Conservation (phyloP, 805 yeast genomes). For the Schwanniomyces yamadae region DNA sequence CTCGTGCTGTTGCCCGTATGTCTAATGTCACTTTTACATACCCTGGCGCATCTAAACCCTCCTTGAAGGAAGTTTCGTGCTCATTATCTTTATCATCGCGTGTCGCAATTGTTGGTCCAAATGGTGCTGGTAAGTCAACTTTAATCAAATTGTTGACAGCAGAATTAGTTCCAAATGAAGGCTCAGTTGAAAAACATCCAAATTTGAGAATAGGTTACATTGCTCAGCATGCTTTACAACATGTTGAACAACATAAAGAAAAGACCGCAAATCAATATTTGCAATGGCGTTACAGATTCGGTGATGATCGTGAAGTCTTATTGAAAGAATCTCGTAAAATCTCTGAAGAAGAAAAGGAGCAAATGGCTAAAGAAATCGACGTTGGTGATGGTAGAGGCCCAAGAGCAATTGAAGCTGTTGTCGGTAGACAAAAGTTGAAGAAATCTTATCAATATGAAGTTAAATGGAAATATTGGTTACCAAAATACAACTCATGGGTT, state of each 20-base stretch:
- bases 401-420: slow-evolving; percentile 87
- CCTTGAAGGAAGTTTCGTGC: slow-evolving; percentile 75
- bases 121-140: slow-evolving; percentile 99
- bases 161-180: slow-evolving; percentile 81
- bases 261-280: slow-evolving; percentile 96
- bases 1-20: slow-evolving; percentile 91
- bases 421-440: slow-evolving; percentile 95
- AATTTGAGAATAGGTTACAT: slow-evolving; percentile 97
- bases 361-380: slow-evolving; percentile 76
- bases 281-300: slow-evolving; percentile 97
- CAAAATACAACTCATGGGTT: slow-evolving; percentile 92
- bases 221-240: slow-evolving; percentile 98
- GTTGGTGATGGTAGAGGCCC: slow-evolving; percentile 85
- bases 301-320: slow-evolving; percentile 96
- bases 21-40: slow-evolving; percentile 81
- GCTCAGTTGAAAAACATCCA: slow-evolving; percentile 96
- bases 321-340: slow-evolving; percentile 90
- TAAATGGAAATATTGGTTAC: slow-evolving; percentile 84
- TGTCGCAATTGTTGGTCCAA: slow-evolving; percentile 95
- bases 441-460: slow-evolving; percentile 95
- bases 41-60: slow-evolving; percentile 87
- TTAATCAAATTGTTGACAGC: slow-evolving; percentile 91
- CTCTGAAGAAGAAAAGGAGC: slow-evolving; percentile 67
- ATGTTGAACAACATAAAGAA: slow-evolving; percentile 95
- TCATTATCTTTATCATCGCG: slow-evolving; percentile 94